phyloP scores from a whole-genome alignment of 352 stramenopile species.

The Phytopythium mirpurense region DNA sequence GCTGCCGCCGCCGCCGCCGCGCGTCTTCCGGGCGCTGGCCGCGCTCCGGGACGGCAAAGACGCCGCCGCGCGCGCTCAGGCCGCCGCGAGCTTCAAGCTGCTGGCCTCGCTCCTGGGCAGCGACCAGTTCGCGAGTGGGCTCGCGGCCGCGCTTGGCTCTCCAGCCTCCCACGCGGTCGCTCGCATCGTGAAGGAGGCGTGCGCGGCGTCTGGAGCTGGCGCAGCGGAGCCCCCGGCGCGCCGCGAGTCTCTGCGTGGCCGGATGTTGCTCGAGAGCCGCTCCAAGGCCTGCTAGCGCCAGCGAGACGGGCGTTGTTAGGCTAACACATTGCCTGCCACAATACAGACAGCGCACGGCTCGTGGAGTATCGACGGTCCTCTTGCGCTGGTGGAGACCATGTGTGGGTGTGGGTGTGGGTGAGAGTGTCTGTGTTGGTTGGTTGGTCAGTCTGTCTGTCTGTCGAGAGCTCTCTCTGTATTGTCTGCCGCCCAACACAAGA shows the following conservation, averaged over 20 bases:
- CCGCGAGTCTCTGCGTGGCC: conserved; percentile 28
- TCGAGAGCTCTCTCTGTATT: no score
- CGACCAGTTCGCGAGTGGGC: conserved; percentile 19
- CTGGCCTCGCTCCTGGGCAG: conserved; percentile 34
- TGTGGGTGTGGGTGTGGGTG: no score
- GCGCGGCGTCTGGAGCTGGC: conserved; percentile 6
- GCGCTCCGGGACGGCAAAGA: conserved; percentile 49
- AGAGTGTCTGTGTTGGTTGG: no score
- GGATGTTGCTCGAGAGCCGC: conserved; percentile 14
- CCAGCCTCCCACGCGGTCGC: conserved; percentile 12
- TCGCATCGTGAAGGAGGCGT: conserved; percentile 43
- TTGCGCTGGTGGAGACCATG: no score
- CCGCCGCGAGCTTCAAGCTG: conserved; percentile 30
- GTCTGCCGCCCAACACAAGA: no score
- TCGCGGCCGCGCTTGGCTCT: conserved; percentile 23
- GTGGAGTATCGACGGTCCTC: no score
- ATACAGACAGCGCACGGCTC: no score
- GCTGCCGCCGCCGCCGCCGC: background rate
- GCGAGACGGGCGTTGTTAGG: no score
- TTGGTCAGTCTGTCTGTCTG: no score
- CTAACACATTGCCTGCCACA: no score
- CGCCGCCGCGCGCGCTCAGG: conserved; percentile 31
- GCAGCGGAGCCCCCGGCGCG: conserved; percentile 7
- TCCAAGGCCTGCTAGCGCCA: background rate
- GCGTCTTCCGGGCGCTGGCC: conserved; percentile 32